Evolutionary conservation across 2,329 filamentous ascomycete genomes (phyloP).

Genomic region (Incumbomyces lentus): DNA sequence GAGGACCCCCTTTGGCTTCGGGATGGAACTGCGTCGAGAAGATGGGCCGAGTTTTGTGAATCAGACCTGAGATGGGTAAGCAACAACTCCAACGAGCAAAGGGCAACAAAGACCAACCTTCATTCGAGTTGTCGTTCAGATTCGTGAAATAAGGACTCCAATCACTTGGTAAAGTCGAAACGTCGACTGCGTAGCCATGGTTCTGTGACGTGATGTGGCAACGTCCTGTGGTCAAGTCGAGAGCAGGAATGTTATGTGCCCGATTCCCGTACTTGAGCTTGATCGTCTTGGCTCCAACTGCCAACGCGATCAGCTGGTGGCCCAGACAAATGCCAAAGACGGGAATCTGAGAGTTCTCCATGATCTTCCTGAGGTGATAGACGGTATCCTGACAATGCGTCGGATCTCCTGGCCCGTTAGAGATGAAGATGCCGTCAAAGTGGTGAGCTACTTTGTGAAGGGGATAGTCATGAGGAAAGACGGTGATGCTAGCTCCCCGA

Average conservation of each 20-base stretch:
- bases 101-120: constrained; percentile 44
- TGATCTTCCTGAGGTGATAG: constrained; percentile 80
- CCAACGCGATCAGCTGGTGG: constrained; percentile 88
- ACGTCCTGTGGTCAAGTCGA: constrained; percentile 88
- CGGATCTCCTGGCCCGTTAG: constrained; percentile 94
- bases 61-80: constrained; percentile 49
- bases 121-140: constrained; percentile 93
- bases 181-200: constrained; percentile 92
- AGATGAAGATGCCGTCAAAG: constrained; percentile 98
- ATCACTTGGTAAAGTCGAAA: constrained; percentile 66
- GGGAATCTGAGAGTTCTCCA: constrained; percentile 81
- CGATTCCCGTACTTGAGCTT: constrained; percentile 99
- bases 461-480: constrained; percentile 92
- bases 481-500: constrained; percentile 83
- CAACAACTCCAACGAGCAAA: constrained; percentile 1
- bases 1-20: constrained; percentile 91
- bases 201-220: constrained; percentile 99
- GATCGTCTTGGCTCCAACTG: constrained; percentile 77
- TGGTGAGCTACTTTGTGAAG: constrained; percentile 97
- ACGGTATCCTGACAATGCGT: constrained; percentile 93
- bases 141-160: constrained; percentile 99
- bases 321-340: constrained; percentile 98
- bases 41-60: constrained; percentile 90
- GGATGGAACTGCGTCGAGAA: constrained; percentile 99
- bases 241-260: constrained; percentile 92